These are phyloP conservation scores for Fusarium vanettenii DNA, from an alignment of 2,329 filamentous ascomycete genomes.

Conservation along the genomic window DNA sequence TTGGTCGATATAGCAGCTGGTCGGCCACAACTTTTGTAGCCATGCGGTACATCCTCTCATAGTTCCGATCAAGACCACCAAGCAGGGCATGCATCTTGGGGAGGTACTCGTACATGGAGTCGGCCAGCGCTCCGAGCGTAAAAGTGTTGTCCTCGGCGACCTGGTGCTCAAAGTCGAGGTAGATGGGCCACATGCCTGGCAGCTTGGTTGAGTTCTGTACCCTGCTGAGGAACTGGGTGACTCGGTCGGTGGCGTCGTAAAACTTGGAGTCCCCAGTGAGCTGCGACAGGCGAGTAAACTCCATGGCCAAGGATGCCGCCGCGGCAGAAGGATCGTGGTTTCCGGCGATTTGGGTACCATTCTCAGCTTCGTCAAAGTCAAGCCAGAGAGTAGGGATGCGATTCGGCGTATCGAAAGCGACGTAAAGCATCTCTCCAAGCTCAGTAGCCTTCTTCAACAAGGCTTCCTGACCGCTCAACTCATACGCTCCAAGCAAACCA, in stretches of 20 bases:
- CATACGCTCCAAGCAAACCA: slow-evolving; percentile 63
- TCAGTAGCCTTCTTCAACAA: slow-evolving; percentile 63
- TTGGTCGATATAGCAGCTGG: slow-evolving; percentile 77
- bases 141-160: slow-evolving; percentile 59
- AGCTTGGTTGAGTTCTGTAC: slow-evolving; percentile 76
- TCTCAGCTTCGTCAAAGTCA: slow-evolving; percentile 55
- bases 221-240: slow-evolving; percentile 76
- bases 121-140: slow-evolving; percentile 65
- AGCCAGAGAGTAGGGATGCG: slow-evolving; percentile 61
- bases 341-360: slow-evolving; percentile 61
- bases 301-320: slow-evolving; percentile 75
- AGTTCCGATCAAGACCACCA: slow-evolving; percentile 70
- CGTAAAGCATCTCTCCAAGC: slow-evolving; percentile 65
- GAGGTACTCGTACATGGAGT: slow-evolving; percentile 71
- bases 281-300: slow-evolving; percentile 81
- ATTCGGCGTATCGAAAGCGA: slow-evolving; percentile 66
- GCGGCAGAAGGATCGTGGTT: slow-evolving; percentile 61
- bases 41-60: slow-evolving; percentile 73
- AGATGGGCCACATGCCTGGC: slow-evolving; percentile 81
- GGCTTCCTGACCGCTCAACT: slow-evolving; percentile 58
- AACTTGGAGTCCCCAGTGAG: slow-evolving; percentile 78
- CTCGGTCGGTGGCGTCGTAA: slow-evolving; percentile 80
- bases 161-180: slow-evolving; percentile 69
- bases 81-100: slow-evolving; percentile 74
- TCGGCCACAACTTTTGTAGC: slow-evolving; percentile 71